Evolutionary conservation across 2,329 filamentous ascomycete species (phyloP), one percentile per base, ranked within the genome.

Genomic region (Colletotrichum simmondsii): DNA sequence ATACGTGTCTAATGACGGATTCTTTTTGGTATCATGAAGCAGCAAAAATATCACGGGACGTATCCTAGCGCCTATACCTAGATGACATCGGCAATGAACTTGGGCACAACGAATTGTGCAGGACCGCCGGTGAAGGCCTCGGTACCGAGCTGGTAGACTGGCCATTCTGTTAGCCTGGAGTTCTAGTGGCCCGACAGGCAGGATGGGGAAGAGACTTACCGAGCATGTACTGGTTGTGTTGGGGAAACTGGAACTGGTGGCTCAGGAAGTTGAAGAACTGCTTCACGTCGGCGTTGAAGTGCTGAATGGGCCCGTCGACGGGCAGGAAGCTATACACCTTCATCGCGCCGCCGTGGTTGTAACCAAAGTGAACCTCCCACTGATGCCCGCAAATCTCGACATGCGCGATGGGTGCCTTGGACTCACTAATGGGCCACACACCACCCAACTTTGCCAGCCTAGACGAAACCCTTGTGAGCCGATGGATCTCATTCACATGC

Each of bases 291-390:
- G 85, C 89, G 30, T 79, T 84, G 80, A 89, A 92, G 78, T 72
- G 83, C 22, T 81, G 83, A n/a, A 87, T 80, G 7, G 84, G 77
- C 42, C 80, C 84, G 1, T 68, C 46, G 4, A 66, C 75, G 2
- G 72, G 75, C 73, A 79, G 65, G 75, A 79, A 92, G 76, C 85
- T 88, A 81, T 86, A 91, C 7, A 92, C 89, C 6, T 85, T 87
- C 79, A 84, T 90, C 54, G 80, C 76, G 30, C 87, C 87, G 74
- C 72, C 74, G 53, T 75, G 74, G 49, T 91, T 91, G 24, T 81
- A 82, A 14, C 90, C 90, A 63, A 83, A 84, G 78, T 86, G 91
- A 56, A 92, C 80, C 62, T 88, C 85, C 85, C 86, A 92, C 53
- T 76, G 80, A 42, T 83, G 73, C 0, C 74, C 72, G n/a, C 35